Percentiles rank a stretch among this genome's conserved stretches.
Conservation (phyloP, 2,329 filamentous ascomycete species). For the Scolecobasidium constrictum region DNA sequence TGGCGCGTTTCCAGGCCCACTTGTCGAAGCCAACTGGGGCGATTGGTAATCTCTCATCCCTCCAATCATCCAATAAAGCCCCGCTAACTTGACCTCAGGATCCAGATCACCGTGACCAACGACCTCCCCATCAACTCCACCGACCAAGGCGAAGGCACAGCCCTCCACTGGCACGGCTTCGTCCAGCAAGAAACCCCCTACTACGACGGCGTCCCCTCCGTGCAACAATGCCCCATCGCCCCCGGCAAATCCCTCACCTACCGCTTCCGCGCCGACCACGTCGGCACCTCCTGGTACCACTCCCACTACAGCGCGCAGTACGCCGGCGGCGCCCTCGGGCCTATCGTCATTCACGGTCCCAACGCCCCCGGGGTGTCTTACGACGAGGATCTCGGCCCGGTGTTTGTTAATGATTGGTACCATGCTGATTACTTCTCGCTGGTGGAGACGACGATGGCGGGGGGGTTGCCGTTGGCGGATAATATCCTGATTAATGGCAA, state of each 20-base stretch:
- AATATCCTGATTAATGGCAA: slow-evolving; percentile 16
- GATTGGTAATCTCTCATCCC: slow-evolving; percentile 15
- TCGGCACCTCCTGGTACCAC: slow-evolving; percentile 11
- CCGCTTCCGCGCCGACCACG: slow-evolving; percentile 17
- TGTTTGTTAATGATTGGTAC: slow-evolving; percentile 16
- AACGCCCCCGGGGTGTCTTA: slow-evolving; percentile 13
- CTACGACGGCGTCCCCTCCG: slow-evolving; percentile 25
- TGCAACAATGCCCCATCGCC: slow-evolving; percentile 23
- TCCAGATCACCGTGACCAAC: slow-evolving; percentile 16
- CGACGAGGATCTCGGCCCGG: slow-evolving; percentile 19
- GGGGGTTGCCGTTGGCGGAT: slow-evolving; percentile 5
- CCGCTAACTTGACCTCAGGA: slow-evolving; percentile 7
- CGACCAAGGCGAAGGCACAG: slow-evolving; percentile 19
- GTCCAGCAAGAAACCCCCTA: slow-evolving; percentile 22
- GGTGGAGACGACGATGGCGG: slow-evolving; percentile 13
- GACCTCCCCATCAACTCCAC: slow-evolving; percentile 20
- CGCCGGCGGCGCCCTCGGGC: slow-evolving; percentile 18
- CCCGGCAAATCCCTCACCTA: slow-evolving; percentile 20
- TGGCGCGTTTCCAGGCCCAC: slow-evolving; percentile 24
- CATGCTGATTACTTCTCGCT: slow-evolving; percentile 15
- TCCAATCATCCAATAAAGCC: neutral
- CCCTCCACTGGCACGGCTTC: slow-evolving; percentile 24
- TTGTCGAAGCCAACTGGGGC: slow-evolving; percentile 27
- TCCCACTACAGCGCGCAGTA: slow-evolving; percentile 21
- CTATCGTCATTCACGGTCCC: slow-evolving; percentile 19